Conservation (phyloP, 371 early-diverging fungal species). For the Mortierella sp. region DNA sequence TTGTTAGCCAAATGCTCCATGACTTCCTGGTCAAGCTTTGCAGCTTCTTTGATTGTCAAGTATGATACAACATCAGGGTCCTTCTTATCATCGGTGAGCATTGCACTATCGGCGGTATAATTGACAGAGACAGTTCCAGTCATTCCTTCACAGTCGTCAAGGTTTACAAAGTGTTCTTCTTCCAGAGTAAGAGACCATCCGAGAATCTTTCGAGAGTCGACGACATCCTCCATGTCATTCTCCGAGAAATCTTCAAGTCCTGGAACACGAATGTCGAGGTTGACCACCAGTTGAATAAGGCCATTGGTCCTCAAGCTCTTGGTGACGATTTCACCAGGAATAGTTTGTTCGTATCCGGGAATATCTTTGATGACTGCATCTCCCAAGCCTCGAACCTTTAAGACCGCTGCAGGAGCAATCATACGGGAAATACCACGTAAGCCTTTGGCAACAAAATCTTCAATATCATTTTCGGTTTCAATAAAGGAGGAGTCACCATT, state of each 20-base stretch:
- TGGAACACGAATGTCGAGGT: constrained; percentile 39
- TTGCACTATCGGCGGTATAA: constrained; percentile 26
- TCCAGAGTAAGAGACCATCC: constrained; percentile 36
- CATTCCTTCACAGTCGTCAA: constrained; percentile 29
- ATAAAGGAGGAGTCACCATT: constrained; percentile 38
- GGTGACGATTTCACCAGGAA: constrained; percentile 32
- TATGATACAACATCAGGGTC: constrained; percentile 30
- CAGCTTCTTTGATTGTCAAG: constrained; percentile 29
- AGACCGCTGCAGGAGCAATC: constrained; percentile 29
- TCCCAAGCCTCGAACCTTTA: constrained; percentile 34
- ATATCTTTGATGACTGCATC: constrained; percentile 43
- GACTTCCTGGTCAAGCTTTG: constrained; percentile 28
- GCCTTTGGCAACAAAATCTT: constrained; percentile 36
- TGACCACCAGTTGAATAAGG: constrained; percentile 40
- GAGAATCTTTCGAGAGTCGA: constrained; percentile 25
- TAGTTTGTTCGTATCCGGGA: constrained; percentile 36
- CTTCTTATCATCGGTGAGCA: constrained; percentile 32
- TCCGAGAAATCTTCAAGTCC: constrained; percentile 32
- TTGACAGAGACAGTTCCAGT: constrained; percentile 25
- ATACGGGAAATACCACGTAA: constrained; percentile 37
- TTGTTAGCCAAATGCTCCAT: constrained; percentile 41
- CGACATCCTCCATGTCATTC: constrained; percentile 37
- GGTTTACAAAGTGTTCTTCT: constrained; percentile 35
- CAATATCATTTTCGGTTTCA: constrained; percentile 38
- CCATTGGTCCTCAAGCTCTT: constrained; percentile 37